phyloP scores from a whole-genome alignment of 2,329 filamentous ascomycete genomes.

The Atkinsonella hypoxylon region DNA sequence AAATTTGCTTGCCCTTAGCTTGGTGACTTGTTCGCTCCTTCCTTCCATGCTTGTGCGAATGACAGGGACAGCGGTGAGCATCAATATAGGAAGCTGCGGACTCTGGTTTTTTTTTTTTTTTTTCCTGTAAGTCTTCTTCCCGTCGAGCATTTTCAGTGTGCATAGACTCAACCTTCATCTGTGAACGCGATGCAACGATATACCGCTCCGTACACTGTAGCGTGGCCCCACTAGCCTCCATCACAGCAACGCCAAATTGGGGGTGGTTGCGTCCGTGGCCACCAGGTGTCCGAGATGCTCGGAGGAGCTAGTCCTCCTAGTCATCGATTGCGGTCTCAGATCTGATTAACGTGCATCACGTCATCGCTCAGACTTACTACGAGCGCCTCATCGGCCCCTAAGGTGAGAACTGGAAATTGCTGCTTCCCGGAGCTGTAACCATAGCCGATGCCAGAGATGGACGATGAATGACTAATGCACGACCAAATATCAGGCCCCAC shows the following conservation, averaged over 20 bases:
- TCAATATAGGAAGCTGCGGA: not conserved
- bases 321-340: constrained; percentile 3
- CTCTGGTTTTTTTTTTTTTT: not conserved
- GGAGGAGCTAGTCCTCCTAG: not conserved
- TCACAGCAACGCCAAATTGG: not conserved
- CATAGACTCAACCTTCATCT: not conserved
- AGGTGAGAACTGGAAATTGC: too few relatives aligned
- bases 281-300: not conserved
- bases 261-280: not conserved
- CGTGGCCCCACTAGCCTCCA: constrained; percentile 2
- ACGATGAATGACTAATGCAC: not conserved
- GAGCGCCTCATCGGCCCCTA: too few relatives aligned
- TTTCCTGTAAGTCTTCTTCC: not conserved
- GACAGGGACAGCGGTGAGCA: not conserved
- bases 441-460: not conserved
- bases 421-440: too few relatives aligned
- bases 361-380: too few relatives aligned
- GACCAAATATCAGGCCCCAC: not conserved
- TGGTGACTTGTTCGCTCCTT: not conserved
- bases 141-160: not conserved
- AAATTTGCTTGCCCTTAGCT: too few relatives aligned
- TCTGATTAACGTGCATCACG: not conserved
- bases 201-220: not conserved
- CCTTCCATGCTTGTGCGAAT: not conserved
- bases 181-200: not conserved